Percentiles rank a stretch among this genome's conserved stretches.
phyloP scores from a whole-genome alignment of 306 rosid species.

The Cyclanthera cordifolia region DNA sequence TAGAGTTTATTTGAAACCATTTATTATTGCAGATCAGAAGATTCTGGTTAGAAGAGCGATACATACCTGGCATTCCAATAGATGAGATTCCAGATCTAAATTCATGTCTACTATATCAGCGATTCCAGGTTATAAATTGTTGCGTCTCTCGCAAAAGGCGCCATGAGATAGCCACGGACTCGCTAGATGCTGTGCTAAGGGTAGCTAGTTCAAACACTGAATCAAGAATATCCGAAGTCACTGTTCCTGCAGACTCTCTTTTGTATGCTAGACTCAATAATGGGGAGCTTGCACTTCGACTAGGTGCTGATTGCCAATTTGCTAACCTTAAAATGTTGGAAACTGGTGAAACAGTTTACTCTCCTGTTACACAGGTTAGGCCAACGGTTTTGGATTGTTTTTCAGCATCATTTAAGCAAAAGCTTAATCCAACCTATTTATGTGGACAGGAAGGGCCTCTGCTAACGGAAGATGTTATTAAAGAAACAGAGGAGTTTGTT shows the following conservation, averaged over 20 bases:
- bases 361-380: slow-evolving; percentile 83
- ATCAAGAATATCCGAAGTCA: slow-evolving; percentile 16
- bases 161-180: slow-evolving; percentile 50
- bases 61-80: slow-evolving; percentile 58
- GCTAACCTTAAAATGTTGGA: slow-evolving; percentile 70
- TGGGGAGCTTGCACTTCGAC: slow-evolving; percentile 82
- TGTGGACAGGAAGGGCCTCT: slow-evolving; percentile 73
- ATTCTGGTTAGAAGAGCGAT: slow-evolving; percentile 58
- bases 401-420: neutral
- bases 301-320: slow-evolving; percentile 56
- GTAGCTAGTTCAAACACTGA: slow-evolving; percentile 44
- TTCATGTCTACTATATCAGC: slow-evolving; percentile 77
- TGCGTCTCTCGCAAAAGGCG: slow-evolving; percentile 81
- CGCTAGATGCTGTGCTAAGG: slow-evolving; percentile 52
- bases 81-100: slow-evolving; percentile 86
- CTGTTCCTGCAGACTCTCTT: slow-evolving; percentile 33
- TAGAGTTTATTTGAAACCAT: neutral
- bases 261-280: slow-evolving; percentile 56
- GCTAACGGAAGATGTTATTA: slow-evolving; percentile 90
- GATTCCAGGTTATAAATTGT: slow-evolving; percentile 81
- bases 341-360: slow-evolving; percentile 89
- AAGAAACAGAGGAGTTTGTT: slow-evolving; percentile 93
- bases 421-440: slow-evolving; percentile 1
- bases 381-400: slow-evolving; percentile 12
- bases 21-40: slow-evolving; percentile 57